A percentile compares a stretch with the other conserved stretches of the same genome.
These are phyloP conservation scores for Penicillium sp. DNA, from an alignment of 2,329 filamentous ascomycete species.

Conservation along the genomic window DNA sequence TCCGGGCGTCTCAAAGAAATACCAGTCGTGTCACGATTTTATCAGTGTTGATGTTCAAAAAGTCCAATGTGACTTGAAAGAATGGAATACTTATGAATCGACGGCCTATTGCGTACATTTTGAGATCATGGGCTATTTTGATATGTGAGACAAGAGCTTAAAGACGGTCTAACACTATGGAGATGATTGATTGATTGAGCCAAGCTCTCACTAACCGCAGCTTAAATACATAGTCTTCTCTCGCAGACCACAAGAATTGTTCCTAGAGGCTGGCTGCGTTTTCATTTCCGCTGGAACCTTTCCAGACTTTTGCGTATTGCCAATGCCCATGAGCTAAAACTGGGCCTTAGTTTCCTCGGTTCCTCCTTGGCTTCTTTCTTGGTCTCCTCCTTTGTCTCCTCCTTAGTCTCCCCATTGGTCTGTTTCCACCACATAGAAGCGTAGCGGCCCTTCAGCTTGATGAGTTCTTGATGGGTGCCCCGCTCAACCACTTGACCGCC, in stretches of 20 bases:
- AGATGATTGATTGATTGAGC: neutral
- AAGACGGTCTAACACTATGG: neutral
- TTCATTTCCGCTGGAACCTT: neutral
- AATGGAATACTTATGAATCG: neutral
- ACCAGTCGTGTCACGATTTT: neutral
- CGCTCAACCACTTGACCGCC: constrained; percentile 74
- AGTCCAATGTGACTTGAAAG: neutral
- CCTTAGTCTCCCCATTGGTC: neutral
- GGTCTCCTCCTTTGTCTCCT: neutral
- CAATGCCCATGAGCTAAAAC: neutral
- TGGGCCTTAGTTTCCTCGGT: neutral
- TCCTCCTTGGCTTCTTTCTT: neutral
- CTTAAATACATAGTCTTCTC: neutral
- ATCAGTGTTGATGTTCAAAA: neutral
- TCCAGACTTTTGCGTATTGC: neutral
- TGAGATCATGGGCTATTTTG: neutral
- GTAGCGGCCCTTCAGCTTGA: constrained; percentile 63
- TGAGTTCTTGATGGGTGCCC: constrained; percentile 77
- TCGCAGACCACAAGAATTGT: neutral
- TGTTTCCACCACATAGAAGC: neutral
- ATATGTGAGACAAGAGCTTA: no score
- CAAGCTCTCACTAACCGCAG: no score
- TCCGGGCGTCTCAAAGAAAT: neutral
- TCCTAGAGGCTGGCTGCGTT: neutral
- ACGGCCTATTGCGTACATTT: neutral